Base-by-base conservation (phyloP, 2,329 filamentous ascomycete genomes). In the Aspergillus sp. region DNA sequence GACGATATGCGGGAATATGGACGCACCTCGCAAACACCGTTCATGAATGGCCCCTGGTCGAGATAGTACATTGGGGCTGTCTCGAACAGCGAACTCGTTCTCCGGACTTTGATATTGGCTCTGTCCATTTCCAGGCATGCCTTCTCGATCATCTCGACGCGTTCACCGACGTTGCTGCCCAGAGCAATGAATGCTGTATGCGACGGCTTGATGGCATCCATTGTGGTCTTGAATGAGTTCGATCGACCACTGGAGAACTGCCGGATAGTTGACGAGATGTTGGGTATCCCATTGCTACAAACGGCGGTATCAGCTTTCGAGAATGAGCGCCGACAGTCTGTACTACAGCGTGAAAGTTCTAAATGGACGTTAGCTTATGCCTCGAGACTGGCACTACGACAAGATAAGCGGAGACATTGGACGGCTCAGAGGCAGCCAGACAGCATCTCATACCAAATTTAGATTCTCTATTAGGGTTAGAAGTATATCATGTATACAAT, bases 61-160 rank as follows among this genome's bases (percentile, higher is more conserved):
- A 89, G 79, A 62, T 97, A 89, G 75, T 99, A 99, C 95, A 99
- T 99, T 20, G 95, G 91, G 66, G 91, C 87, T 3, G 93, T 99
- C 78, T 98, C 92, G 84, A 95, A 99, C 3, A 99, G 80, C 60
- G 87, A 89, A 73, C 93, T 98, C 0, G 93, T 96, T 66, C 88
- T 83, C 68, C 86, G 82, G 40, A 99, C 83, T 53, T 77, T 84
- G 70, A 98, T 91, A 34, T 86, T 87, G 20, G 85, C 81, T 45
- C 81, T 78, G 62, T 90, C 86, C 86, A 99, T 91, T 70, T 89
- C 84, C 45, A 80, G 81, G 72, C 92, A 93, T 0, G 95, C 93
- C 67, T 83, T 81, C 73, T 97, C 92, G 63, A 99, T 96, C 84
- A 89, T 89, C 42, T 82, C 83, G 51, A 96, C 83, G 42, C 93